phyloP scores from a whole-genome alignment of 2,329 filamentous ascomycete species.

The Zymoseptoria pseudotritici region DNA sequence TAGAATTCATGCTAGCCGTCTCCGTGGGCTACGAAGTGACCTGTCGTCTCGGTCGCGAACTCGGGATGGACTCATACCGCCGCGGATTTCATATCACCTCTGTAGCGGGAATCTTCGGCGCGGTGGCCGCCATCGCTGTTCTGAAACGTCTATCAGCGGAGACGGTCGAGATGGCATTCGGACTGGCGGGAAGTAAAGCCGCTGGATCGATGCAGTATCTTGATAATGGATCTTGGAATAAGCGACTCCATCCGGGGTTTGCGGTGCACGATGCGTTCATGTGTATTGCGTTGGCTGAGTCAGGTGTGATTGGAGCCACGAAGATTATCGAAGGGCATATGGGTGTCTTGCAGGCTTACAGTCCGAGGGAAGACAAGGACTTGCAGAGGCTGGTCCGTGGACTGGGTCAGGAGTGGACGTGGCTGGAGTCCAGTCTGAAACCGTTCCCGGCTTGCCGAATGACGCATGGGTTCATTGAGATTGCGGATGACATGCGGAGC shows the following conservation, averaged over 20 bases:
- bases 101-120: conserved; percentile 33
- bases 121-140: conserved; percentile 28
- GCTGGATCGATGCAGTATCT: conserved; percentile 35
- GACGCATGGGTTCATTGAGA: conserved; percentile 28
- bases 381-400: conserved; percentile 15
- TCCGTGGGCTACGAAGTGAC: conserved; percentile 31
- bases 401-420: conserved; percentile 23
- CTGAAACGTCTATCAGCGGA: conserved; percentile 22
- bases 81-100: conserved; percentile 34
- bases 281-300: conserved; percentile 30
- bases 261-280: conserved; percentile 34
- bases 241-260: conserved; percentile 34
- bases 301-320: conserved; percentile 27
- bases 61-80: conserved; percentile 29
- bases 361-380: conserved; percentile 19
- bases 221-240: conserved; percentile 34
- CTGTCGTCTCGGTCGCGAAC: conserved; percentile 29
- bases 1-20: conserved; percentile 28
- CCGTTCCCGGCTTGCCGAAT: conserved; percentile 28
- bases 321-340: conserved; percentile 23
- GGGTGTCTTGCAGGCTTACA: conserved; percentile 27
- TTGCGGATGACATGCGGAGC: conserved; percentile 17
- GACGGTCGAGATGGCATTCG: conserved; percentile 30
- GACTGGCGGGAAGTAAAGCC: conserved; percentile 32
- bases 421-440: conserved; percentile 21